A percentile compares a stretch with the other conserved stretches of the same genome.
phyloP scores from a whole-genome alignment of 164 flowering plant species.

The Buxus sempervirens region DNA sequence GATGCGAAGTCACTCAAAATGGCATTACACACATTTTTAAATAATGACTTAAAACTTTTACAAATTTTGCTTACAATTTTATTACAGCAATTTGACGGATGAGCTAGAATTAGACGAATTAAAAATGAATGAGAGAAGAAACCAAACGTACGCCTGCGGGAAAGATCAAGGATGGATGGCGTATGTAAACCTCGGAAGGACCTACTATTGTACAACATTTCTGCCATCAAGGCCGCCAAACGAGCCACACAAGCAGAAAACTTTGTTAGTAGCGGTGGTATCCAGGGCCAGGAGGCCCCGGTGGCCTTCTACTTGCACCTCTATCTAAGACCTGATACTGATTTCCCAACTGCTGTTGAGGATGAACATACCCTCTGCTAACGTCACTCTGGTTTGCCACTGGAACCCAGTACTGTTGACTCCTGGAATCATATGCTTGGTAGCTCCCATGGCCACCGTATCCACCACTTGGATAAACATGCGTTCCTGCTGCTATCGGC shows the following conservation, averaged over 20 bases:
- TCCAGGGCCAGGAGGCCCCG: slow-evolving; percentile 24
- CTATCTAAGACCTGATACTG: slow-evolving; percentile 36
- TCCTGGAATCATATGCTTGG: slow-evolving; percentile 23
- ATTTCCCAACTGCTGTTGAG: slow-evolving; percentile 34
- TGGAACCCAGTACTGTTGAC: slow-evolving; percentile 14
- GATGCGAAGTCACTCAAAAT: no score
- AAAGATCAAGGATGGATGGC: neutral
- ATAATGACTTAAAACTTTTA: no score
- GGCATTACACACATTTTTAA: no score
- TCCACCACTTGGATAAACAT: slow-evolving; percentile 17
- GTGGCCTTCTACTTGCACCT: slow-evolving; percentile 34
- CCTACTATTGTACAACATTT: slow-evolving; percentile 19
- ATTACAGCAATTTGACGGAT: neutral
- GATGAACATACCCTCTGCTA: slow-evolving; percentile 28
- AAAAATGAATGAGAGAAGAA: no score
- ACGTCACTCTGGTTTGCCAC: slow-evolving; percentile 19
- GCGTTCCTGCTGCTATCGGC: slow-evolving; percentile 7
- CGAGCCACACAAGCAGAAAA: neutral
- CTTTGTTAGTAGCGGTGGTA: slow-evolving; percentile 14
- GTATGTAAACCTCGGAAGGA: no score
- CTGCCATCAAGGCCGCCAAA: neutral
- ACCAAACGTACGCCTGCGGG: no score
- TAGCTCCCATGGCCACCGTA: slow-evolving; percentile 23
- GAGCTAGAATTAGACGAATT: neutral
- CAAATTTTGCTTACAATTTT: neutral